These are phyloP conservation scores for Phytophthora litchii DNA, from an alignment of 352 stramenopile species.

Conservation along the genomic window DNA sequence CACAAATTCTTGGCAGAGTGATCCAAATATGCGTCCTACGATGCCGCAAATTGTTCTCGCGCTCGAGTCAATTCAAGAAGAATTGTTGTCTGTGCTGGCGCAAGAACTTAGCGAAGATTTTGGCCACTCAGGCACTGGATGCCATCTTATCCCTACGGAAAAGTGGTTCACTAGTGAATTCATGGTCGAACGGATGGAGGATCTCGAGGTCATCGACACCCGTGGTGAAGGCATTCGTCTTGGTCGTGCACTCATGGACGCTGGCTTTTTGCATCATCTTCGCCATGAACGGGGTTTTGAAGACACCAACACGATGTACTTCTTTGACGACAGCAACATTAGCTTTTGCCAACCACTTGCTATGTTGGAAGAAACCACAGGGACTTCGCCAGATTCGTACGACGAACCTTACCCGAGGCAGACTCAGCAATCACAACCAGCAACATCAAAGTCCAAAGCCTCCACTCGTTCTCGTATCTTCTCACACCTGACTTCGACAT, in stretches of 20 bases:
- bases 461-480: conserved; percentile 23
- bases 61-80: conserved; percentile 72
- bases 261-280: conserved; percentile 61
- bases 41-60: conserved; percentile 48
- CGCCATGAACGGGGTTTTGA: conserved; percentile 47
- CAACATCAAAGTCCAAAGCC: conserved; percentile 19
- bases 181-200: conserved; percentile 44
- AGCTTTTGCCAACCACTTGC: conserved; percentile 46
- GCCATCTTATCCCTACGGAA: conserved; percentile 11
- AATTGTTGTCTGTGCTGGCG: conserved; percentile 52
- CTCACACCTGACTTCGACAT: conserved; percentile 36
- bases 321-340: conserved; percentile 58
- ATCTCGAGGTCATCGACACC: conserved; percentile 31
- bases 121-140: conserved; percentile 21
- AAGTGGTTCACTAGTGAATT: conserved; percentile 43
- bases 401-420: conserved; percentile 16
- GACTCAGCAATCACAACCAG: not conserved
- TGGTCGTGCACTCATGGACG: conserved; percentile 66
- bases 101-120: conserved; percentile 54
- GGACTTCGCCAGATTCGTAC: conserved; percentile 29
- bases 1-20: conserved; percentile 52
- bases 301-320: conserved; percentile 43
- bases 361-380: conserved; percentile 41
- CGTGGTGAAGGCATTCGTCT: conserved; percentile 46
- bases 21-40: conserved; percentile 54